phyloP scores from a whole-genome alignment of 306 rosid genomes.

The Oxytropis ochrocephala region DNA sequence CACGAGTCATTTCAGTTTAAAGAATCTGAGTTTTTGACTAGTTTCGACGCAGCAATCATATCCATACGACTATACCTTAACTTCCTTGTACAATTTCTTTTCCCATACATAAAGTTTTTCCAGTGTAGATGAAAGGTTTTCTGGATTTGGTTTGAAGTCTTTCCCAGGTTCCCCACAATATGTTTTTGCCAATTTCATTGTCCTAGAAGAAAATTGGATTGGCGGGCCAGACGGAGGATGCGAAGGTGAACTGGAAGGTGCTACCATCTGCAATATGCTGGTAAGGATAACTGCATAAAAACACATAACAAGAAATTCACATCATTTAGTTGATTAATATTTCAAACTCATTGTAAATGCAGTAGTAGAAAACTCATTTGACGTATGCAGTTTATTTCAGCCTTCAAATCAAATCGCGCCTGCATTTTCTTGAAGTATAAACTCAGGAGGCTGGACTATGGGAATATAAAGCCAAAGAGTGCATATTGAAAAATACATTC shows the following conservation, averaged over 20 bases:
- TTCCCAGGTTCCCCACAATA: slow-evolving; percentile 51
- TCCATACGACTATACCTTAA: slow-evolving; percentile 50
- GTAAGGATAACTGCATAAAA: slow-evolving; percentile 67
- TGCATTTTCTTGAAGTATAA: background rate
- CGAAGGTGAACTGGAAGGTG: slow-evolving; percentile 56
- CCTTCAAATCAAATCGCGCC: background rate
- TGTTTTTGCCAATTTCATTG: slow-evolving; percentile 63
- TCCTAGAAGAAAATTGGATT: slow-evolving; percentile 44
- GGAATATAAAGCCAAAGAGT: background rate
- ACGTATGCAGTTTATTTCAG: background rate
- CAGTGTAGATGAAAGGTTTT: slow-evolving; percentile 75
- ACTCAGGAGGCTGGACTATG: background rate
- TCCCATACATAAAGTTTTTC: slow-evolving; percentile 94
- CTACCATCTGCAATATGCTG: slow-evolving; percentile 46
- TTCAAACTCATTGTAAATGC: background rate
- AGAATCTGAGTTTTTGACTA: background rate
- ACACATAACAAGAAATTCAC: slow-evolving; percentile 10
- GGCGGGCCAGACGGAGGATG: slow-evolving; percentile 30
- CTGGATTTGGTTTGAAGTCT: slow-evolving; percentile 43
- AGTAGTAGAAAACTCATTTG: background rate
- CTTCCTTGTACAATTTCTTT: slow-evolving; percentile 87
- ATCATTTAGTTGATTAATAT: background rate
- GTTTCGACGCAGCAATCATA: background rate
- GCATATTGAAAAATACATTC: background rate
- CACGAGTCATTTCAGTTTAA: slow-evolving; percentile 10